Conservation (phyloP, 768 basidiomycete genomes). For the Saitozyma sp. region DNA sequence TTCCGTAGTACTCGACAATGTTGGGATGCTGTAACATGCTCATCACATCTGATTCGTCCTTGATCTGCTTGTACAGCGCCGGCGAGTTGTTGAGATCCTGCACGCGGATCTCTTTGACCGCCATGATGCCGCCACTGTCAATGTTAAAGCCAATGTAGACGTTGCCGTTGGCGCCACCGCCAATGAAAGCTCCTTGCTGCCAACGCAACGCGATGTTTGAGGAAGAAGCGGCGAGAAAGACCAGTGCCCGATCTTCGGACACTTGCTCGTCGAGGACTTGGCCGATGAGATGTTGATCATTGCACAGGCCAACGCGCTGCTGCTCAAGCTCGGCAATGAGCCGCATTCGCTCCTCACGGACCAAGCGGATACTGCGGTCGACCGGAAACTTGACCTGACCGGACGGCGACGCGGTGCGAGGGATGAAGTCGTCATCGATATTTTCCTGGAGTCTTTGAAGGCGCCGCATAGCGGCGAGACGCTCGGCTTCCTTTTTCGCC, state of each 20-base stretch:
- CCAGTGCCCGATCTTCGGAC: constrained; percentile 86
- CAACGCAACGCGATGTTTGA: constrained; percentile 94
- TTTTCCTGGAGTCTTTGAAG: constrained; percentile 60
- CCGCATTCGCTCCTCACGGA: constrained; percentile 70
- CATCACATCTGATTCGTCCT: constrained; percentile 96
- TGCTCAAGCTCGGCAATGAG: constrained; percentile 64
- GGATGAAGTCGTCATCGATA: constrained; percentile 49
- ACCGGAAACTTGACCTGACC: constrained; percentile 20
- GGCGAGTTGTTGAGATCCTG: constrained; percentile 87
- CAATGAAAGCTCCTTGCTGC: constrained; percentile 98
- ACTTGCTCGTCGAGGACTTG: constrained; percentile 92
- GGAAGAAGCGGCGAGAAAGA: constrained; percentile 91
- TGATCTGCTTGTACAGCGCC: constrained; percentile 85
- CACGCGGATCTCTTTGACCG: constrained; percentile 98
- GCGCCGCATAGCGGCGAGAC: constrained; percentile 59
- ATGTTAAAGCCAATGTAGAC: constrained; percentile 98
- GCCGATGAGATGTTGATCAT: constrained; percentile 75
- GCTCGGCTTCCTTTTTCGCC: constrained; percentile 85
- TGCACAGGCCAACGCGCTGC: constrained; percentile 62
- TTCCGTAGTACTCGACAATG: constrained; percentile 97
- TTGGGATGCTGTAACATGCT: constrained; percentile 96
- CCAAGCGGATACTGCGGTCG: constrained; percentile 65
- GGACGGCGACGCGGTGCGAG: constrained; percentile 37
- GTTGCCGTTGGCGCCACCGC: constrained; percentile 98
- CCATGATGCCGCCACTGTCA: constrained; percentile 94